Percentiles rank a stretch among this genome's conserved stretches.
phyloP scores from a whole-genome alignment of 1,284 basidiomycete genomes.

The Crucibulum cyathiforme region DNA sequence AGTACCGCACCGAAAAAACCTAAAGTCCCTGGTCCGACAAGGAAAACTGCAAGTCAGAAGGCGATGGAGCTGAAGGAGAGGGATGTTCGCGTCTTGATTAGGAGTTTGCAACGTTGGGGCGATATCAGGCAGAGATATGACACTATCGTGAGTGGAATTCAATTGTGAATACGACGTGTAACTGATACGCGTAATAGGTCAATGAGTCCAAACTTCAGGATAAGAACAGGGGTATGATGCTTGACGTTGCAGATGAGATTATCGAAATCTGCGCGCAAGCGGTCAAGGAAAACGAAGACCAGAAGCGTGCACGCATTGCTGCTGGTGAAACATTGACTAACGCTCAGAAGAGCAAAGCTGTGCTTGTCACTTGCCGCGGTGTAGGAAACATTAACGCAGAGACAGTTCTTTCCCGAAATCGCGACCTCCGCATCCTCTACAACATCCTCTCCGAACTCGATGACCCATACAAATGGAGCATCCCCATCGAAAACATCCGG shows the following conservation, averaged over 20 bases:
- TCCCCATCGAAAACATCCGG: slow-evolving; percentile 92
- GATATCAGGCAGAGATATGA: slow-evolving; percentile 96
- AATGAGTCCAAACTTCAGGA: slow-evolving; percentile 91
- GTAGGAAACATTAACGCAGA: slow-evolving; percentile 98
- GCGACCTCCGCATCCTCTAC: slow-evolving; percentile 90
- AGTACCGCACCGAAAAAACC: slow-evolving; percentile 74
- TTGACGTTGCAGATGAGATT: slow-evolving; percentile 92
- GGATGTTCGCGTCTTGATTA: slow-evolving; percentile 94
- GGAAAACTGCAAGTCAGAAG: slow-evolving; percentile 89
- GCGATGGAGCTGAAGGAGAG: slow-evolving; percentile 97
- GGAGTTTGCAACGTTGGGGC: slow-evolving; percentile 97
- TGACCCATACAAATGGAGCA: slow-evolving; percentile 81
- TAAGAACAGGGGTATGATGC: slow-evolving; percentile 94
- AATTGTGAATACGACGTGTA: slow-evolving; percentile 1
- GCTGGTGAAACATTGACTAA: slow-evolving; percentile 87
- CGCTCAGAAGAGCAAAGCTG: slow-evolving; percentile 93
- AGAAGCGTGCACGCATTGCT: slow-evolving; percentile 77
- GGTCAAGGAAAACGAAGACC: slow-evolving; percentile 83
- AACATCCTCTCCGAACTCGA: slow-evolving; percentile 79
- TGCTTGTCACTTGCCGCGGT: slow-evolving; percentile 88
- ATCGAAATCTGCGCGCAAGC: slow-evolving; percentile 86
- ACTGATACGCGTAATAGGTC: slow-evolving; percentile 56
- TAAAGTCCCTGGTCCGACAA: slow-evolving; percentile 69
- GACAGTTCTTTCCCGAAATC: slow-evolving; percentile 89
- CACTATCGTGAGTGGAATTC: slow-evolving; percentile 73